Base-by-base conservation (phyloP, 1,284 basidiomycete genomes). In the Rhizoctonia solani region DNA sequence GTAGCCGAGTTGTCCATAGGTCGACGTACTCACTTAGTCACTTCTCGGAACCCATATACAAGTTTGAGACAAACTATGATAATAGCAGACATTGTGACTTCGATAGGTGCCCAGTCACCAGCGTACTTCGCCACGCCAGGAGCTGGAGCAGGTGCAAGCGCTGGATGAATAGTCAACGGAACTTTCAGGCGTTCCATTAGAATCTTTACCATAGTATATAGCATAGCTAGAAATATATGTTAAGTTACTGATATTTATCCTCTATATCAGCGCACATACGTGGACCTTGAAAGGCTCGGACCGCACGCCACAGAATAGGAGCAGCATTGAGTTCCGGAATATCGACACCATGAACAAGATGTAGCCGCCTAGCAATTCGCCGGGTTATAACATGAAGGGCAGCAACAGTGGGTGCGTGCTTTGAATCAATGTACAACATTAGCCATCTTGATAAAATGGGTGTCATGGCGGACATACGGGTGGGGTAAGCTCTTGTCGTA, bases 251-350 rank as follows among this genome's bases (percentile, higher is more conserved):
- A 1, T 14, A 23, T 44, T 13, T 27, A 61, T 1, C 8, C 23
- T 34, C 46, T 21, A 34, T 21, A 54, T 46, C 68, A 54, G 16
- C 42, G 37, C 53, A 83, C 91, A 71, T 77, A 93, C 94, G 89
- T 47, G 87, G 88, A 32, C 92, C 89, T 52, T 87, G 84, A 68
- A 96, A 79, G 13, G 79, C 79, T 58, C 85, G 82, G 5, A 89
- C 82, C 1, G 88, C 81, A n/a, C 90, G 83, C 91, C 93, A 95
- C 29, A 95, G 81, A 23, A 95, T 77, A 0, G 90, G 90, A 4
- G 87, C 85, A 2, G 84, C 82, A 73, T 97, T 97, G 70, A 85
- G 79, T 74, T 92, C 89, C 0, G 93, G 93, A 5, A 89, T 86
- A 49, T 77, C 76, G n/a, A 95, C 77, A 6, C 82, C 83, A 74